Percentiles rank a stretch among this genome's conserved stretches.
phyloP scores from a whole-genome alignment of 805 yeast genomes.

The Starmera amethionina region DNA sequence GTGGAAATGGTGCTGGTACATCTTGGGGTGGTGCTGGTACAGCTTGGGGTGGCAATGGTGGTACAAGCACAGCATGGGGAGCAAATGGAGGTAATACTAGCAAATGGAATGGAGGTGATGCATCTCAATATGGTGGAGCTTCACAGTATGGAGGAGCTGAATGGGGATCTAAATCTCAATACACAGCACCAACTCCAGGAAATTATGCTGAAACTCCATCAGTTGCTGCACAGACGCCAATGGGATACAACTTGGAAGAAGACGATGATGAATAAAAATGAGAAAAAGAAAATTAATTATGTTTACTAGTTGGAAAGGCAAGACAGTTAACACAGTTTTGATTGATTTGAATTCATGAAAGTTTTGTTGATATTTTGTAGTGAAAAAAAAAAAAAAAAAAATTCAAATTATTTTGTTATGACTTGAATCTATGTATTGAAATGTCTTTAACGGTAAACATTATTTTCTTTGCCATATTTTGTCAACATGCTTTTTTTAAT shows the following conservation, averaged over 20 bases:
- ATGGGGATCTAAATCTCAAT: neutral
- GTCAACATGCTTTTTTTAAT: too few relatives aligned
- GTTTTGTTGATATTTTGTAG: neutral
- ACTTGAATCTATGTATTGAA: neutral
- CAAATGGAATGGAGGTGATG: conserved; percentile 30
- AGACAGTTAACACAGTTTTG: too few relatives aligned
- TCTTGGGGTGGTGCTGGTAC: conserved; percentile 31
- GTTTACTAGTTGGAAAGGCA: too few relatives aligned
- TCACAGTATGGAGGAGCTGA: conserved; percentile 31
- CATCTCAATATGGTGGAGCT: conserved; percentile 24
- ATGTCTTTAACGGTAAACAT: conserved; percentile 19
- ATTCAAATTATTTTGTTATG: neutral
- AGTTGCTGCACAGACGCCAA: conserved; percentile 9
- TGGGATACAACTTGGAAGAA: too few relatives aligned
- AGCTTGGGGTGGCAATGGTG: conserved; percentile 34
- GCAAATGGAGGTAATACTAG: conserved; percentile 31
- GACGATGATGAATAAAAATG: too few relatives aligned
- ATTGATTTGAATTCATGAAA: neutral
- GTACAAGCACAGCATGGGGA: conserved; percentile 33
- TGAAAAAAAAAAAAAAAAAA: neutral
- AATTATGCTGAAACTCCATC: conserved; percentile 18
- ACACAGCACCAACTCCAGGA: conserved; percentile 22
- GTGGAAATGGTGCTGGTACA: conserved; percentile 33
- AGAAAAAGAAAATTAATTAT: too few relatives aligned
- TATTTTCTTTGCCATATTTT: too few relatives aligned